Evolutionary conservation across 2,329 filamentous ascomycete species (phyloP).

Genomic region (Monosporascus sp.): DNA sequence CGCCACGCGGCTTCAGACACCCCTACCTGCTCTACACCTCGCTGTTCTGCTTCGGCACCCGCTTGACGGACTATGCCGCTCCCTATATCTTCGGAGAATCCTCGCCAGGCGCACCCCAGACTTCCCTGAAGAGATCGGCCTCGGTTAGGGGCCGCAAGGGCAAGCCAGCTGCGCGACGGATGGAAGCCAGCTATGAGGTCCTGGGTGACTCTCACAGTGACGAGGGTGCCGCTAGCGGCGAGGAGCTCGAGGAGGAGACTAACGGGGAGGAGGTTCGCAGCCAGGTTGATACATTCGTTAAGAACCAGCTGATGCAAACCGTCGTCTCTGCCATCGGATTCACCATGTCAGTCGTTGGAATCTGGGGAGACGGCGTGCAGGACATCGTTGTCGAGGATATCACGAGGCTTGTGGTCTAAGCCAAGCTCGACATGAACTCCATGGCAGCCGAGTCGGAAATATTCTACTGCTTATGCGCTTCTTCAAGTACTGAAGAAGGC

Average conservation of each 20-base stretch:
- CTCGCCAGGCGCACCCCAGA: conserved; percentile 20
- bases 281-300: conserved; percentile 50
- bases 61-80: conserved; percentile 44
- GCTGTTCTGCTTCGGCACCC: conserved; percentile 59
- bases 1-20: conserved; percentile 69
- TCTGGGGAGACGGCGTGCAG: conserved; percentile 57
- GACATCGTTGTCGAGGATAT: neutral
- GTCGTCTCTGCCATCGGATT: conserved; percentile 52
- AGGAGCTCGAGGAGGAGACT: conserved; percentile 38
- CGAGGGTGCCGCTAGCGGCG: conserved; percentile 39
- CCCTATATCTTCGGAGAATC: conserved; percentile 33
- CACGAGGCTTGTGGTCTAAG: too few relatives aligned
- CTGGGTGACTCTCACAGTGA: conserved; percentile 45
- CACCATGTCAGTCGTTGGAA: conserved; percentile 55
- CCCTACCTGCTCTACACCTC: conserved; percentile 88
- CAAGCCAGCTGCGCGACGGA: conserved; percentile 34
- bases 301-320: conserved; percentile 49
- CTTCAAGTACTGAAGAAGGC: neutral
- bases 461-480: neutral
- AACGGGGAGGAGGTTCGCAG: conserved; percentile 59
- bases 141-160: conserved; percentile 23
- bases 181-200: conserved; percentile 70
- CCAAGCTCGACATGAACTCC: too few relatives aligned
- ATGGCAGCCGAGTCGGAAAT: neutral
- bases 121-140: conserved; percentile 22